A percentile compares a stretch with the other conserved stretches of the same genome.
phyloP scores from a whole-genome alignment of 495 filamentous ascomycete species.

The Penicillium bialowiezense region DNA sequence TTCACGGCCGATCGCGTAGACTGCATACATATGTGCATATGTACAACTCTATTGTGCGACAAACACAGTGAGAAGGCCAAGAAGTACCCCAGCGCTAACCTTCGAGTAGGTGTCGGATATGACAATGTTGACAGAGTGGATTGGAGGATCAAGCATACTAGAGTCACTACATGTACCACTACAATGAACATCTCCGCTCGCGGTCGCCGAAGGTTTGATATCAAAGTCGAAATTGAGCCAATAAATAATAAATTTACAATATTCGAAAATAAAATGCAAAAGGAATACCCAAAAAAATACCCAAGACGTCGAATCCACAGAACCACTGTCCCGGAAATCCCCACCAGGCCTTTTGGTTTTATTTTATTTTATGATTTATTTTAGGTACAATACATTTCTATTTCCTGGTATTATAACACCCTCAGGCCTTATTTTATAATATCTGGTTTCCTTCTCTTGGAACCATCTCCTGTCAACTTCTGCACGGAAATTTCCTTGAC shows the following conservation, averaged over 20 bases:
- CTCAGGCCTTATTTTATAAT: not conserved
- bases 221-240: too few relatives aligned
- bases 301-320: not conserved
- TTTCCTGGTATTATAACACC: not conserved
- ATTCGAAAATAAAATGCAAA: too few relatives aligned
- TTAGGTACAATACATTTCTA: not conserved
- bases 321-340: constrained; percentile 1
- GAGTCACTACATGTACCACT: too few relatives aligned
- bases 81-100: too few relatives aligned
- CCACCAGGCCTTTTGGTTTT: not conserved
- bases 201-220: too few relatives aligned
- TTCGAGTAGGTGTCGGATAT: too few relatives aligned
- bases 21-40: not conserved
- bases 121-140: too few relatives aligned
- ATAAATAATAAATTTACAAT: too few relatives aligned
- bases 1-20: not conserved
- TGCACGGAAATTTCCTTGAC: not conserved
- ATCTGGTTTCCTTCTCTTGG: not conserved
- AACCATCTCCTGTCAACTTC: not conserved
- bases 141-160: too few relatives aligned
- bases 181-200: too few relatives aligned
- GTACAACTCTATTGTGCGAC: not conserved
- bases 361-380: not conserved
- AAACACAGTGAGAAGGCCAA: too few relatives aligned
- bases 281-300: not conserved